Percentiles rank a stretch among this genome's conserved stretches.
phyloP scores from a whole-genome alignment of 306 rosid species.

The Prunus persica region DNA sequence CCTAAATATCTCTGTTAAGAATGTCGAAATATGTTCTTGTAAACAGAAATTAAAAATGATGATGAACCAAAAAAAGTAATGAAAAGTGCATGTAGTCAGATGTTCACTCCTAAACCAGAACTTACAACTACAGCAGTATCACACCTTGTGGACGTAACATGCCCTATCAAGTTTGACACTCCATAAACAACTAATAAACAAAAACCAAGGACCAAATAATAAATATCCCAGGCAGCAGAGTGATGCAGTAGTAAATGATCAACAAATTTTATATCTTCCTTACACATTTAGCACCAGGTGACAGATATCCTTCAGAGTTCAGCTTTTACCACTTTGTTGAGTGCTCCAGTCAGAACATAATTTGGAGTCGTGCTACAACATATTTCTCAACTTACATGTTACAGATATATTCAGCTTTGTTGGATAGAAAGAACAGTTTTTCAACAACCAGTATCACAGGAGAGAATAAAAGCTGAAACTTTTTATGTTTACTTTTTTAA shows the following conservation, averaged over 20 bases:
- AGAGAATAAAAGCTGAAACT: background rate
- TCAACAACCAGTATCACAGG: background rate
- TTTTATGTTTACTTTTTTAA: background rate
- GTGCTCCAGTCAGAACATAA: background rate
- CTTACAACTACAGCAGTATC: background rate
- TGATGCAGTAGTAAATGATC: background rate
- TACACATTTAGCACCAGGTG: background rate
- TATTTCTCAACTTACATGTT: background rate
- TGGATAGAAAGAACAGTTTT: no score
- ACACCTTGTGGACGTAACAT: background rate
- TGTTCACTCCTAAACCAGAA: background rate
- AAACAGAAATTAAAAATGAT: background rate
- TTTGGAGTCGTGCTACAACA: background rate
- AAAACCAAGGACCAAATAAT: background rate
- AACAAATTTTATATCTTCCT: background rate
- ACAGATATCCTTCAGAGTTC: background rate
- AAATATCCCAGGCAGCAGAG: background rate
- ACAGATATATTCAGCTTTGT: background rate
- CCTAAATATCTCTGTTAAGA: background rate
- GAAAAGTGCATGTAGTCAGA: background rate
- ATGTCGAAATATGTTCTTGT: background rate
- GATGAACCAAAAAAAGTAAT: background rate
- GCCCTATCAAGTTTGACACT: background rate
- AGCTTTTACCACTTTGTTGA: background rate
- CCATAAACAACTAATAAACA: background rate